These are phyloP conservation scores for Pisolithus albus DNA, from an alignment of 768 basidiomycete species.

Conservation along the genomic window DNA sequence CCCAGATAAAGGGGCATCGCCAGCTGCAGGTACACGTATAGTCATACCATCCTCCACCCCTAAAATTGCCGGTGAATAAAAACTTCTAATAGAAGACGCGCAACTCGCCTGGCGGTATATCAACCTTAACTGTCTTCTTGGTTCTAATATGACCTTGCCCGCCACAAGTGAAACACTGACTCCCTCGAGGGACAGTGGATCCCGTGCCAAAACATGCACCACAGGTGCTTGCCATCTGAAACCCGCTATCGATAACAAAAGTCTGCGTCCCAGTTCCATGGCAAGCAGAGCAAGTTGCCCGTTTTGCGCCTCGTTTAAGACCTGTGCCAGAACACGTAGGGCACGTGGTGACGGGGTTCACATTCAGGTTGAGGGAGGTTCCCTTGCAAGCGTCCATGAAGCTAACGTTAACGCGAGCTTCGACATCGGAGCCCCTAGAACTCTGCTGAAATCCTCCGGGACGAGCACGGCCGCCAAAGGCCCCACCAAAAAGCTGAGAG, in stretches of 20 bases:
- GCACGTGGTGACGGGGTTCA: slow-evolving; percentile 81
- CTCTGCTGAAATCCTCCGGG: slow-evolving; percentile 38
- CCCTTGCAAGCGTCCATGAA: slow-evolving; percentile 98
- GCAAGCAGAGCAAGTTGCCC: slow-evolving; percentile 72
- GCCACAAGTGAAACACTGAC: slow-evolving; percentile 72
- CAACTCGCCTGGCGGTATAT: slow-evolving; percentile 76
- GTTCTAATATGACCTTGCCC: slow-evolving; percentile 86
- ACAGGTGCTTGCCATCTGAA: slow-evolving; percentile 96
- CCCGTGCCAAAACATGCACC: slow-evolving; percentile 76
- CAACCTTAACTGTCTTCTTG: slow-evolving; percentile 70
- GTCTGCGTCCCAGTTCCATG: slow-evolving; percentile 83
- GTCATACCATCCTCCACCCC: slow-evolving; percentile 95
- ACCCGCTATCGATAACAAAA: slow-evolving; percentile 86
- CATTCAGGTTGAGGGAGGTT: slow-evolving; percentile 61
- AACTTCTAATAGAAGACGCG: not conserved
- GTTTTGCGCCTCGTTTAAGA: slow-evolving; percentile 79
- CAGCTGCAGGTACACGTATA: slow-evolving; percentile 70
- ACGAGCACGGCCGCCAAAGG: slow-evolving; percentile 45
- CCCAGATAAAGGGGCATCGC: slow-evolving; percentile 78
- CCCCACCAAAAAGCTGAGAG: slow-evolving; percentile 73
- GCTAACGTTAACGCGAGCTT: slow-evolving; percentile 63
- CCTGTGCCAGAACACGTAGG: slow-evolving; percentile 79
- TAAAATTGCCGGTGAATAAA: slow-evolving; percentile 23
- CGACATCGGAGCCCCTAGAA: slow-evolving; percentile 73
- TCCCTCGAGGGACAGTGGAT: slow-evolving; percentile 66